Evolutionary conservation across 1,139 yeast genomes (phyloP), one percentile per base, ranked within the genome.

Genomic region (Suhomyces ambrosiae): DNA sequence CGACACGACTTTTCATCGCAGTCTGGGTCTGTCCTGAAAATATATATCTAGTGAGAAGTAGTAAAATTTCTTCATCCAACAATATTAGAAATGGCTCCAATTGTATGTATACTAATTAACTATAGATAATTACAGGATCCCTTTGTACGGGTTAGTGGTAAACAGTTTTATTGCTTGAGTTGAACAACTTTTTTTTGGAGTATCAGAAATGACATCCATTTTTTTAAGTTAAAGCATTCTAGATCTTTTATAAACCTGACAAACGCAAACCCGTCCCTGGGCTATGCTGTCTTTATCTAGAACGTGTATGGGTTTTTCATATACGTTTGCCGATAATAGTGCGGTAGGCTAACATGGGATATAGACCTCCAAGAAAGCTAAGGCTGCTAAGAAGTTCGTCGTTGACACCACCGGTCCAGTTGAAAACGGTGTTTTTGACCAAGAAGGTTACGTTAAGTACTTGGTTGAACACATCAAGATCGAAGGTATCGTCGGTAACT

Each of bases 401-500:
- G 94, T 92, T 70, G 97, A 90, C 81, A 89, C 88, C 70, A 80
- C 95, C 53, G 96, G 95, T 65, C 96, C 96, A 81, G 87, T 90
- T 63, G 96, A 88, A 73, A 86, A 87, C 75, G 96, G 92, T 78
- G 95, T 89, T 67, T 86, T 89, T 66, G 97, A 92, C 84, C 94
- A 94, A 75, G 86, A 94, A 70, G 84, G 95, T 64, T 88, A 90
- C 82, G 95, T 88, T 67, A 90, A 92, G 82, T 94, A 84, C 90
- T 83, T 94, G 74, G 82, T 85, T 71, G 98, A 92, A 79, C 96
- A 88, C 87, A 90, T 94, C 86, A 94, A 94, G 85, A 92, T 94
- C 66, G 98, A 92, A 54, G 90, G 92, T 74, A 81, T 86, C 67
- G 80, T 87, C 63, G 97, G 97, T 73, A 86, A 89, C 89, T 86